phyloP scores from a whole-genome alignment of 1,284 basidiomycete species.

The Termitomyces sp. region DNA sequence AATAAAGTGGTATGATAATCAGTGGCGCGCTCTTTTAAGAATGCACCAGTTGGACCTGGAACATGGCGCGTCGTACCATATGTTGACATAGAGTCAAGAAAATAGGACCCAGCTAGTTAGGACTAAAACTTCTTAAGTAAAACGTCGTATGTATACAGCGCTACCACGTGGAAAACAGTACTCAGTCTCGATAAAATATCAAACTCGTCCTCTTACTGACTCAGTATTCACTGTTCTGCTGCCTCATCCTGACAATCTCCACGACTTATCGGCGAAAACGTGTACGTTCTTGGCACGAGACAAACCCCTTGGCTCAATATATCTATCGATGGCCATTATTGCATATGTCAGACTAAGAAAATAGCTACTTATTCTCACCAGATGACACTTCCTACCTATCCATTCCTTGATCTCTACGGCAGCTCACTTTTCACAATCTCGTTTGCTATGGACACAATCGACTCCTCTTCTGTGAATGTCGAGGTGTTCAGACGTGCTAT shows the following conservation, averaged over 20 bases:
- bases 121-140: too few species aligned
- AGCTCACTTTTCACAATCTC: constrained; percentile 40
- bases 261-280: background rate
- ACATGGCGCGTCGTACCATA: constrained; percentile 54
- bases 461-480: constrained; percentile 33
- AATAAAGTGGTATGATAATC: constrained; percentile 68
- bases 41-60: constrained; percentile 41
- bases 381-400: background rate
- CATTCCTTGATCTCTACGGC: background rate
- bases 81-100: constrained; percentile 43
- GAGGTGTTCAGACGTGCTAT: constrained; percentile 48
- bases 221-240: background rate
- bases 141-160: background rate
- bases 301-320: background rate
- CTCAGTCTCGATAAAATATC: background rate
- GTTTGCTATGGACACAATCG: constrained; percentile 42
- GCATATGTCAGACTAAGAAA: background rate
- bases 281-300: background rate
- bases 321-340: background rate
- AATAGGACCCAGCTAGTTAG: background rate
- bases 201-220: background rate
- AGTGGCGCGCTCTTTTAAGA: constrained; percentile 43
- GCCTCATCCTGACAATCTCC: background rate
- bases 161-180: background rate
- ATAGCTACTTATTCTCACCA: background rate